Evolutionary conservation across 371 early-diverging fungal genomes (phyloP).

Genomic region (Cokeromyces recurvatus): DNA sequence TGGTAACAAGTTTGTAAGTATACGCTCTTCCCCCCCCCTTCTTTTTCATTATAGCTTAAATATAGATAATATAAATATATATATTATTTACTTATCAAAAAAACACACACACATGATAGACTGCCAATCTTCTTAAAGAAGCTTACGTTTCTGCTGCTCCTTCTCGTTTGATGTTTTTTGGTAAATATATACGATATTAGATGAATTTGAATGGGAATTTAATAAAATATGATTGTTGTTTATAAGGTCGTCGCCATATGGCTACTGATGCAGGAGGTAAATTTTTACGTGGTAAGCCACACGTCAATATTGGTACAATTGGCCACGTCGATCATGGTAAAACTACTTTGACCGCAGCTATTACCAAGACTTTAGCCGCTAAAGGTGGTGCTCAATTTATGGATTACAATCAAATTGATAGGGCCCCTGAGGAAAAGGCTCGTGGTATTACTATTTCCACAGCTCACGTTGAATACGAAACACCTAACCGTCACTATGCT

Average conservation of each 20-base stretch:
- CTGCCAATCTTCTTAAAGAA: conserved; percentile 35
- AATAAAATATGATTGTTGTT: not conserved
- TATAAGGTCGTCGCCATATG: conserved; percentile 41
- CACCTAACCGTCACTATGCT: conserved; percentile 86
- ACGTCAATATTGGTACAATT: conserved; percentile 99
- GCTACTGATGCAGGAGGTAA: conserved; percentile 48
- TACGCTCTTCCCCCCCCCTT: too few species aligned
- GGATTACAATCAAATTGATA: conserved; percentile 95
- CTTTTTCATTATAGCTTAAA: not conserved
- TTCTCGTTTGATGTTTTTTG: conserved; percentile 39
- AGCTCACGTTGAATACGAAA: conserved; percentile 97
- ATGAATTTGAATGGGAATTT: not conserved
- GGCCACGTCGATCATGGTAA: conserved; percentile 99
- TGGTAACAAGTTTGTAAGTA: conserved; percentile 44
- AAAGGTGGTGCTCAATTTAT: conserved; percentile 82
- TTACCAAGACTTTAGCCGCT: conserved; percentile 90
- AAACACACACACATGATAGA: too few species aligned
- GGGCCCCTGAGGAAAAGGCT: conserved; percentile 96
- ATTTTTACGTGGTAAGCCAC: conserved; percentile 85
- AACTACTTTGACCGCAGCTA: conserved; percentile 99
- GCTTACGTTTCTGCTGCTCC: conserved; percentile 36
- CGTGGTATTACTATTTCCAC: conserved; percentile 97
- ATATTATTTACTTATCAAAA: not conserved
- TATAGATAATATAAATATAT: not conserved
- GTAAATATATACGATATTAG: conserved; percentile 21